Conservation (phyloP, 2,329 filamentous ascomycete genomes). For the Colletotrichum gloeosporioides region DNA sequence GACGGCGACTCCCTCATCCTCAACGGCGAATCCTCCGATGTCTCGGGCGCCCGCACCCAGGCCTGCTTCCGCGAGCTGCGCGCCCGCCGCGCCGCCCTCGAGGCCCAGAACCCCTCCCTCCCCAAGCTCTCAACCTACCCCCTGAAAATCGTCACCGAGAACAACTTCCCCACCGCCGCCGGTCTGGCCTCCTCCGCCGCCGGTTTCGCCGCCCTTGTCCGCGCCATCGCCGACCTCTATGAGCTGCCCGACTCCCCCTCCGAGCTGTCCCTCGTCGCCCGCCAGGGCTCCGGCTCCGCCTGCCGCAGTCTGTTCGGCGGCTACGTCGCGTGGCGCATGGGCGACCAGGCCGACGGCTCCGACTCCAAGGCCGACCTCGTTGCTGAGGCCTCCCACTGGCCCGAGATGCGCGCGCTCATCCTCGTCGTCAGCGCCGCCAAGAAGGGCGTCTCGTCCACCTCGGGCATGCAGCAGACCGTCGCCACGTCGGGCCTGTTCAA, state of each 20-base stretch:
- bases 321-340: conserved; percentile 94
- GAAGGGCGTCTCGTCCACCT: conserved; percentile 92
- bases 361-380: conserved; percentile 91
- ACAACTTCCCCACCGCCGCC: conserved; percentile 98
- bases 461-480: conserved; percentile 97
- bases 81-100: conserved; percentile 75
- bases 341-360: conserved; percentile 74
- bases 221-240: conserved; percentile 92
- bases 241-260: conserved; percentile 80
- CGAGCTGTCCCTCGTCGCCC: conserved; percentile 85
- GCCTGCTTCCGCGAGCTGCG: conserved; percentile 91
- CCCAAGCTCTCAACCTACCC: conserved; percentile 80
- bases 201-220: conserved; percentile 74
- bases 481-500: conserved; percentile 88
- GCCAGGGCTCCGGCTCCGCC: conserved; percentile 93
- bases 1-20: conserved; percentile 76
- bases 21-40: conserved; percentile 83
- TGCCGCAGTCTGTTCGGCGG: conserved; percentile 94
- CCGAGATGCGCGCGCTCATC: conserved; percentile 89
- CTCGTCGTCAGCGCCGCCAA: conserved; percentile 92
- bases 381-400: conserved; percentile 90
- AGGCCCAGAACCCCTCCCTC: conserved; percentile 73
- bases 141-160: conserved; percentile 89
- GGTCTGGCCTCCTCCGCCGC: conserved; percentile 79
- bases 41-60: conserved; percentile 88